Percentiles rank a stretch among this genome's conserved stretches.
Evolutionary conservation across 257 asterid species (phyloP).

Genomic region (Fraxinus pennsylvanica): DNA sequence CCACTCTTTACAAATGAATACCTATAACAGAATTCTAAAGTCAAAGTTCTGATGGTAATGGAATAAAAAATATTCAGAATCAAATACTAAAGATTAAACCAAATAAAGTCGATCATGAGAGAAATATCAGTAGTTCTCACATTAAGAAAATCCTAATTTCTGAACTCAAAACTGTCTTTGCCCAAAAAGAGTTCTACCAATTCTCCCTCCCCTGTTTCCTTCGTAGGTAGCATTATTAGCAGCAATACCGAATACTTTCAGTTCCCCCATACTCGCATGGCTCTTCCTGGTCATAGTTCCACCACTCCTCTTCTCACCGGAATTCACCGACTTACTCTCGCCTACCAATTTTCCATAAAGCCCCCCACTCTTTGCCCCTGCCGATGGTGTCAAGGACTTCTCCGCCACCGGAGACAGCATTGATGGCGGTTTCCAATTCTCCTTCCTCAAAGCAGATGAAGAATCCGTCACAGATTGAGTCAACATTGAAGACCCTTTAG

Average conservation of each 20-base stretch:
- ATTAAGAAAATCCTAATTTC: background rate
- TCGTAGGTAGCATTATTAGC: constrained; percentile 56
- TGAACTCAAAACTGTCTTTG: constrained; percentile 46
- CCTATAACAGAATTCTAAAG: background rate
- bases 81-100: background rate
- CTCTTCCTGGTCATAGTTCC: constrained; percentile 77
- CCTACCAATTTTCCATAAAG: constrained; percentile 50
- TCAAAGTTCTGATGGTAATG: background rate
- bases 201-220: constrained; percentile 41
- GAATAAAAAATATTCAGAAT: background rate
- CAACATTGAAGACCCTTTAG: constrained; percentile 49
- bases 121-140: constrained; percentile 1
- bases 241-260: constrained; percentile 57
- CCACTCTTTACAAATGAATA: background rate
- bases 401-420: constrained; percentile 50
- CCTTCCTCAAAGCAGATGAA: constrained; percentile 74
- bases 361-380: constrained; percentile 51
- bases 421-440: constrained; percentile 71
- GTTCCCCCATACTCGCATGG: constrained; percentile 67
- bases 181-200: constrained; percentile 44
- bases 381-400: constrained; percentile 58
- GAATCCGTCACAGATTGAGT: constrained; percentile 90
- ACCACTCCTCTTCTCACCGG: constrained; percentile 72
- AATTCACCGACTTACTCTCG: constrained; percentile 71
- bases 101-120: background rate